phyloP scores from a whole-genome alignment of 345 rosid genomes.

The Reutealis trisperma region DNA sequence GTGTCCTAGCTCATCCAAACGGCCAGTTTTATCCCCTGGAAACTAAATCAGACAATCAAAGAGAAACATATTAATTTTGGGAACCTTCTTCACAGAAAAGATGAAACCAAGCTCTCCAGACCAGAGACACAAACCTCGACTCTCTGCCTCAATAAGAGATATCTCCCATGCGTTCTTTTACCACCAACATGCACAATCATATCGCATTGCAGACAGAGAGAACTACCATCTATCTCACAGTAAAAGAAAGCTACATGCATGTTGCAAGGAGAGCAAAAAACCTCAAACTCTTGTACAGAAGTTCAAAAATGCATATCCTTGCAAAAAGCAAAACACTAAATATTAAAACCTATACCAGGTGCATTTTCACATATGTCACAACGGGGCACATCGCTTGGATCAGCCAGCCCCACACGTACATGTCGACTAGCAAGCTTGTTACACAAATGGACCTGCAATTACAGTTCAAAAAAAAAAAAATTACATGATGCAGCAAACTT shows the following conservation, averaged over 20 bases:
- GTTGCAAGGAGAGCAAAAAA: conserved; percentile 20
- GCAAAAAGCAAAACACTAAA: conserved; percentile 1
- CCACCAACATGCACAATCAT: conserved; percentile 90
- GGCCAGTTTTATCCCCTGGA: conserved; percentile 71
- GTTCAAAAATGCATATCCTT: background rate
- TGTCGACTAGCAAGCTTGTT: conserved; percentile 86
- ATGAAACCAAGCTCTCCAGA: conserved; percentile 7
- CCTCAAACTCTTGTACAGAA: conserved; percentile 21
- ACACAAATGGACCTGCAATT: conserved; percentile 73
- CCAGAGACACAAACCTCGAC: conserved; percentile 61
- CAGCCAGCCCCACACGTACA: conserved; percentile 75
- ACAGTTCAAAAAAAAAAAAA: background rate
- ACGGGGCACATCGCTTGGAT: conserved; percentile 68
- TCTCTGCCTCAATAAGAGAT: conserved; percentile 77
- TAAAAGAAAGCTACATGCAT: conserved; percentile 72
- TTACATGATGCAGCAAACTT: background rate
- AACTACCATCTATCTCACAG: conserved; percentile 83
- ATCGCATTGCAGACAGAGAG: conserved; percentile 89
- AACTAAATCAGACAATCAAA: conserved; percentile 45
- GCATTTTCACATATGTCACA: conserved; percentile 88
- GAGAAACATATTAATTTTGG: conserved; percentile 17
- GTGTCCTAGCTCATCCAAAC: conserved; percentile 43
- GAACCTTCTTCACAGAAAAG: conserved; percentile 6
- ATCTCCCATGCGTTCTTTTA: conserved; percentile 75
- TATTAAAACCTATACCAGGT: conserved; percentile 49